Percentiles rank a stretch among this genome's conserved stretches.
Evolutionary conservation across 179 eudicot genomes (phyloP).

Genomic region (Beta lomatogona): DNA sequence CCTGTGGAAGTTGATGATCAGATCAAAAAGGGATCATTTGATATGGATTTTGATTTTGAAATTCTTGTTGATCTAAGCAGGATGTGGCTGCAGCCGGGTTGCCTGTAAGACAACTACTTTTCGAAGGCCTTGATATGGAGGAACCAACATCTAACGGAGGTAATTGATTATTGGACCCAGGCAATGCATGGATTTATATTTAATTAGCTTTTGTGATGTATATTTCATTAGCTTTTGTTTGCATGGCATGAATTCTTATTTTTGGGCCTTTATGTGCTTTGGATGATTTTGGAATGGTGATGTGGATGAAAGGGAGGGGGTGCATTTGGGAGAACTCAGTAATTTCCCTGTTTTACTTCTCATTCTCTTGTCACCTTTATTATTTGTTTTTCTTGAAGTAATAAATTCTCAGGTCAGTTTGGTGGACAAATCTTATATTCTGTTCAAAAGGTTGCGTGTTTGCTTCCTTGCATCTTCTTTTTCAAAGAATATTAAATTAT

Average conservation of each 20-base stretch:
- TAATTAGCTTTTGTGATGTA: not conserved
- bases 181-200: not conserved
- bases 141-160: conserved; percentile 22
- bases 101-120: too few species aligned
- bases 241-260: not conserved
- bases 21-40: not conserved
- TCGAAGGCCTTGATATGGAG: conserved; percentile 14
- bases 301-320: not conserved
- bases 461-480: not conserved
- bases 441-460: not conserved
- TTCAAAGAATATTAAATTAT: not conserved
- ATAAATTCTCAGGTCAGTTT: too few species aligned
- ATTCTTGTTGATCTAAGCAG: not conserved
- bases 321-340: not conserved
- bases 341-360: not conserved
- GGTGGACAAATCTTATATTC: not conserved
- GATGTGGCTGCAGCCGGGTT: too few species aligned
- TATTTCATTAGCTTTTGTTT: not conserved
- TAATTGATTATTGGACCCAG: conserved; percentile 6
- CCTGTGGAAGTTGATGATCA: not conserved
- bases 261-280: not conserved
- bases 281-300: not conserved
- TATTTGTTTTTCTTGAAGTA: not conserved
- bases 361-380: not conserved
- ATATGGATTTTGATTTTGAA: conserved; percentile 7